Conservation (phyloP, 1,139 yeast genomes). For the Saccharomyces hybrid region DNA sequence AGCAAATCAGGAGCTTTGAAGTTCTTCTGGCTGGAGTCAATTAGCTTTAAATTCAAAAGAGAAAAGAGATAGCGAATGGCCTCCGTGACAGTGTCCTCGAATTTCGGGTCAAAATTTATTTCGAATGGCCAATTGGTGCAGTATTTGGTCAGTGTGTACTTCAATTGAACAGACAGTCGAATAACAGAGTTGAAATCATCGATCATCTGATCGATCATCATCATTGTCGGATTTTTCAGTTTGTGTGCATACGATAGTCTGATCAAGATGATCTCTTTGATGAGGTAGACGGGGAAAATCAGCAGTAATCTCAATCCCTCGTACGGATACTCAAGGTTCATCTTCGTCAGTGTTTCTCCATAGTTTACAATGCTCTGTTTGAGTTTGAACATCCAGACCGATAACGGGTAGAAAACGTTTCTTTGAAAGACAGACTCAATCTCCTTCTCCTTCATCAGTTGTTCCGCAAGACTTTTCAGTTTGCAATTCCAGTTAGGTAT, state of each 20-base stretch:
- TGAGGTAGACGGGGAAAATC: slow-evolving; percentile 70
- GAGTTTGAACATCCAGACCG: slow-evolving; percentile 57
- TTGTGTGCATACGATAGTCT: slow-evolving; percentile 70
- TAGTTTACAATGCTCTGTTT: slow-evolving; percentile 60
- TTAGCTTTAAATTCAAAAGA: slow-evolving; percentile 61
- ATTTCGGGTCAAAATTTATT: slow-evolving; percentile 56
- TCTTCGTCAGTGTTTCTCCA: slow-evolving; percentile 52
- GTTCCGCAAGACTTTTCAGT: slow-evolving; percentile 66
- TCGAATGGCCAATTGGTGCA: slow-evolving; percentile 71
- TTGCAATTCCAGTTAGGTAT: slow-evolving; percentile 17
- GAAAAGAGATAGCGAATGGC: slow-evolving; percentile 67
- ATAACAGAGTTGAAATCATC: slow-evolving; percentile 74
- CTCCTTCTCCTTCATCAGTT: slow-evolving; percentile 75
- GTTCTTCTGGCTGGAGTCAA: slow-evolving; percentile 68
- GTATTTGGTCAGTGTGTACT: slow-evolving; percentile 61
- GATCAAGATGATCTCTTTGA: slow-evolving; percentile 68
- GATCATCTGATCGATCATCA: slow-evolving; percentile 90
- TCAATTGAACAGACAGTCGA: slow-evolving; percentile 63
- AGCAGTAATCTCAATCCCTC: slow-evolving; percentile 54
- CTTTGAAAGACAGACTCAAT: slow-evolving; percentile 59
- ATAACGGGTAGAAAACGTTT: slow-evolving; percentile 31
- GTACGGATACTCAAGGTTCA: slow-evolving; percentile 71
- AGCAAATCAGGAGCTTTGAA: slow-evolving; percentile 86
- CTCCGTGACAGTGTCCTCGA: slow-evolving; percentile 61
- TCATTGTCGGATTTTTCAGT: slow-evolving; percentile 74